Conservation (phyloP, 371 early-diverging fungal genomes). For the Actinomortierella ambigua region DNA sequence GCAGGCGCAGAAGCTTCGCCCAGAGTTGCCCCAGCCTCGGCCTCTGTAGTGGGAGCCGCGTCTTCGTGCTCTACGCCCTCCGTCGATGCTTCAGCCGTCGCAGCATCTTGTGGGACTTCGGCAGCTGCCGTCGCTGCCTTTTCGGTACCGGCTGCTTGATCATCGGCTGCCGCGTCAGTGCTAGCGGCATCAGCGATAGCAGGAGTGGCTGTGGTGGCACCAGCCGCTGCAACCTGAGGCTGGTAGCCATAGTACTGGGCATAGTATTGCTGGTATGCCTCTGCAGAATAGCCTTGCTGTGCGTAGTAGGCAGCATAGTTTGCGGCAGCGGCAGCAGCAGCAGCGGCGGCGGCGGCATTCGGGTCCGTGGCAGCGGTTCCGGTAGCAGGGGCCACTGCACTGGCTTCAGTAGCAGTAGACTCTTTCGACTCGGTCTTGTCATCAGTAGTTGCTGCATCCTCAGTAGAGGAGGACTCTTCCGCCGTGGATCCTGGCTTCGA, state of each 20-base stretch:
- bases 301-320: constrained; percentile 45
- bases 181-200: not conserved
- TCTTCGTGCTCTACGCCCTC: not conserved
- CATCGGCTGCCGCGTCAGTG: constrained; percentile 3
- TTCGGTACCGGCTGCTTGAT: too few relatives aligned
- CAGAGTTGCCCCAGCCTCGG: too few relatives aligned
- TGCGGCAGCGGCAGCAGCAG: constrained; percentile 2
- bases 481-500: not conserved
- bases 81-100: not conserved
- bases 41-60: too few relatives aligned
- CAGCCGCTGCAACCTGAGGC: constrained; percentile 7
- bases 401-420: constrained; percentile 1
- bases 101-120: constrained; percentile 1
- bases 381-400: not conserved
- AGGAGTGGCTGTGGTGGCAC: constrained; percentile 4
- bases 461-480: not conserved
- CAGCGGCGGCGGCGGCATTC: constrained; percentile 7
- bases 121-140: not conserved
- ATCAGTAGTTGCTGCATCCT: not conserved
- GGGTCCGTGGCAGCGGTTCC: constrained; percentile 5
- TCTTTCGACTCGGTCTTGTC: too few relatives aligned
- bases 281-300: constrained; percentile 36
- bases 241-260: constrained; percentile 39
- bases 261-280: constrained; percentile 43
- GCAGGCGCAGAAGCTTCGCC: too few relatives aligned